A percentile compares a stretch with the other conserved stretches of the same genome.
phyloP scores from a whole-genome alignment of 345 rosid genomes.

The Ceriops zippeliana region DNA sequence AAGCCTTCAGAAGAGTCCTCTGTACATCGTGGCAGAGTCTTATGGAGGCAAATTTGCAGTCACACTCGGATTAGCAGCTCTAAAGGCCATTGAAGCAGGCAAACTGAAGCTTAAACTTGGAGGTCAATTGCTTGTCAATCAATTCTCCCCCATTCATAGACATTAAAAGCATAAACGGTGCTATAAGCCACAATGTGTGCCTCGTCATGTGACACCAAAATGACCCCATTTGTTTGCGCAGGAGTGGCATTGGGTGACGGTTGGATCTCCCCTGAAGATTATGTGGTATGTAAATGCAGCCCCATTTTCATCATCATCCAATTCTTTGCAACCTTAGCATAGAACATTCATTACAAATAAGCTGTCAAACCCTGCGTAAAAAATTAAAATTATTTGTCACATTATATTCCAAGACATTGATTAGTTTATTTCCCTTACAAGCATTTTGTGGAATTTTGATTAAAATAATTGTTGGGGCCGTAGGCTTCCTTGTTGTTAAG shows the following conservation, averaged over 20 bases:
- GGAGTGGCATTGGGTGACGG: constrained; percentile 80
- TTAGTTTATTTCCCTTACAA: no score
- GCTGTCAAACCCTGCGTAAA: no score
- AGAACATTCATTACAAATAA: no score
- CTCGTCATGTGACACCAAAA: background rate
- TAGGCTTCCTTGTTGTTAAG: no score
- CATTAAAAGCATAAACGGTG: background rate
- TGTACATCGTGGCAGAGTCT: constrained; percentile 80
- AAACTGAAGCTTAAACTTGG: constrained; percentile 65
- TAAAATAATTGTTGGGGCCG: no score
- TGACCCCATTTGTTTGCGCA: constrained; percentile 11
- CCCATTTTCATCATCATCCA: background rate
- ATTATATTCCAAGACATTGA: no score
- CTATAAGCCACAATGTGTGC: background rate
- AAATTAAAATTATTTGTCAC: no score
- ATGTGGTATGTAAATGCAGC: constrained; percentile 45
- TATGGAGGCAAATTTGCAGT: constrained; percentile 90
- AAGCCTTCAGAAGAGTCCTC: constrained; percentile 54
- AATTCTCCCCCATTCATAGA: background rate
- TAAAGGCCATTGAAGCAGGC: constrained; percentile 53
- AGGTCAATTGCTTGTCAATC: constrained; percentile 35
- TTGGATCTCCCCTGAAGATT: constrained; percentile 96
- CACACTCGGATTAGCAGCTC: constrained; percentile 61
- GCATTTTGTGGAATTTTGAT: no score
- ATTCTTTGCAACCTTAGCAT: no score